Evolutionary conservation across 2,329 filamentous ascomycete genomes (phyloP).

Genomic region (Aureobasidium lini): DNA sequence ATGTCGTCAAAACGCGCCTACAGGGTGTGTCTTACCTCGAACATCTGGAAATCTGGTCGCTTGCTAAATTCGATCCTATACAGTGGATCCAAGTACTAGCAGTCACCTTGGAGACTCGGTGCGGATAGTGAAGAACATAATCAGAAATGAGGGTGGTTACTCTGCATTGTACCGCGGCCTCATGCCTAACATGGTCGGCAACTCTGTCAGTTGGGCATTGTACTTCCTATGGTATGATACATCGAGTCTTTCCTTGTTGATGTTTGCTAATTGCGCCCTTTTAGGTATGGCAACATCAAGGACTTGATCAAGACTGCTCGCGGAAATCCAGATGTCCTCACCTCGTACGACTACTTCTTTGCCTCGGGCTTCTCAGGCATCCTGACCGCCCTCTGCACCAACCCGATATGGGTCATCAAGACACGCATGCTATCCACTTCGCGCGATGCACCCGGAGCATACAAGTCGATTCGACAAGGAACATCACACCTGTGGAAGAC

Average conservation of each 20-base stretch:
- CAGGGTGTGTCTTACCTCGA: constrained; percentile 41
- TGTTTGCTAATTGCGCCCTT: background rate
- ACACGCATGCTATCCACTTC: constrained; percentile 92
- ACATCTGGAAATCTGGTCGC: background rate
- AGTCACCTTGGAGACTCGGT: constrained; percentile 46
- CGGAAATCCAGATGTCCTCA: constrained; percentile 37
- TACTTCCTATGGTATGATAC: constrained; percentile 67
- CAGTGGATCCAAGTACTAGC: constrained; percentile 44
- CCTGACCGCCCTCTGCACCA: constrained; percentile 74
- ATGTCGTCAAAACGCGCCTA: constrained; percentile 92
- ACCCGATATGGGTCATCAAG: constrained; percentile 97
- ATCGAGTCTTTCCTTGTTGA: background rate
- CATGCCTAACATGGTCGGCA: constrained; percentile 83
- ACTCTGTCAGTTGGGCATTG: constrained; percentile 80
- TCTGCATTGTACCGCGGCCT: constrained; percentile 80
- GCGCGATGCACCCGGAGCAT: constrained; percentile 65
- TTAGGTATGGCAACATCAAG: constrained; percentile 51
- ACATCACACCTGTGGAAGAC: constrained; percentile 55
- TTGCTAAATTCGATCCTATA: constrained; percentile 16
- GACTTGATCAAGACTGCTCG: constrained; percentile 40
- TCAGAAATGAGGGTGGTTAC: constrained; percentile 48
- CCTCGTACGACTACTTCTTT: constrained; percentile 68
- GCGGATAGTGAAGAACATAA: constrained; percentile 45
- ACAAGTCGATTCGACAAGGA: constrained; percentile 68
- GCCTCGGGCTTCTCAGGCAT: constrained; percentile 64